Conservation (phyloP, 208 protist genomes). For the Wallacemonas sp. region DNA sequence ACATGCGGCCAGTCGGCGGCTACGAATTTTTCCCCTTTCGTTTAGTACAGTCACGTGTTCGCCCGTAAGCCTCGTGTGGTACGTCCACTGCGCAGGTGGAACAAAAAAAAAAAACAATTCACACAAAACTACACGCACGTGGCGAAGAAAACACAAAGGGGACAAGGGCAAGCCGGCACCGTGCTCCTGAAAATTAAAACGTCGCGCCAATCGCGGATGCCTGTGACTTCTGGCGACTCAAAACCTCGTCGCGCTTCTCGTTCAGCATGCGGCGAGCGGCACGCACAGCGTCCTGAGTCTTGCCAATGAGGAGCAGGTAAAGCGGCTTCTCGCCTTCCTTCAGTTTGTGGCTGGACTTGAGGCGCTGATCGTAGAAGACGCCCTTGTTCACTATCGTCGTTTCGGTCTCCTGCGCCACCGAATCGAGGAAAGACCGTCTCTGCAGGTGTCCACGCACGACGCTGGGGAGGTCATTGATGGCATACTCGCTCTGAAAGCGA, state of each 20-base stretch:
- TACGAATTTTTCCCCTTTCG: too few species aligned
- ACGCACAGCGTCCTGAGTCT: conserved; percentile 66
- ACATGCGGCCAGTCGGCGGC: too few species aligned
- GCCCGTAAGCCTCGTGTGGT: too few species aligned
- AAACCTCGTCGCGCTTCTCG: conserved; percentile 53
- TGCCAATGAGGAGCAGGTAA: conserved; percentile 77
- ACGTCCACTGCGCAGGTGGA: too few species aligned
- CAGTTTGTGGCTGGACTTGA: conserved; percentile 70
- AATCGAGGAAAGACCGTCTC: conserved; percentile 48
- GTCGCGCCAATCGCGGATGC: conserved; percentile 51
- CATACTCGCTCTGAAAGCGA: conserved; percentile 81
- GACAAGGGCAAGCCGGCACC: neutral
- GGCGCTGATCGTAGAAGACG: conserved; percentile 74
- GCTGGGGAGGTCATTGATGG: conserved; percentile 80
- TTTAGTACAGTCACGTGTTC: too few species aligned
- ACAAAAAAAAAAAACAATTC: conserved; percentile 3
- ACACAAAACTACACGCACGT: neutral
- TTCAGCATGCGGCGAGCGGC: conserved; percentile 59
- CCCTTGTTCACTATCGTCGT: conserved; percentile 82
- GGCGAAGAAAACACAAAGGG: neutral
- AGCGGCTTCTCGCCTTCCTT: conserved; percentile 78
- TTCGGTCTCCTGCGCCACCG: conserved; percentile 57
- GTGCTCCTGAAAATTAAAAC: conserved; percentile 10
- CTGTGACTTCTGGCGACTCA: conserved; percentile 46
- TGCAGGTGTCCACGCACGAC: conserved; percentile 66